Evolutionary conservation across 139 green algal species (phyloP), one percentile per base, ranked within the genome.

Genomic region (Chlorella sorokiniana): DNA sequence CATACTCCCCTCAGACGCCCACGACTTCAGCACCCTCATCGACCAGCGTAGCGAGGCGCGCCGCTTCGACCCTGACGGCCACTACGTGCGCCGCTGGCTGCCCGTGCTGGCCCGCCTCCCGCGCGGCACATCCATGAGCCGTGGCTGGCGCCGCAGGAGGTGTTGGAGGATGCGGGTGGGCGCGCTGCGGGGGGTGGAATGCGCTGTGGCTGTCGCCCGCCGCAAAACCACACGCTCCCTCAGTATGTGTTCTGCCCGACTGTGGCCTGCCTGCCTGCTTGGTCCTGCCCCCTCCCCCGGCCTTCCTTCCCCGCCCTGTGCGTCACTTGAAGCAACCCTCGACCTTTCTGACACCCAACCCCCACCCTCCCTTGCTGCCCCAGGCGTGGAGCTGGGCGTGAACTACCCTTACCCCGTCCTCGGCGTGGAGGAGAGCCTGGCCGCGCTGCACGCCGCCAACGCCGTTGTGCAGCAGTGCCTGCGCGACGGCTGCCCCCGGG

Each of bases 11-110:
- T 0, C 67, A 75, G 84, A 98, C 84, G 94, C 89, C 16, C 78
- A 83, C 78, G 78, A 83, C n/a, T 83, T 83, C 67, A 70, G 69
- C 76, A 91, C 94, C 85, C 92, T 97, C 83, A 88, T 97, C 20
- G 88, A 98, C 80, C 71, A 94, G 42, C 81, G 88, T 54, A 63
- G 45, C 42, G 93, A 97, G 86, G 74, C 77, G 38, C 64, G 74
- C 61, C 75, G 69, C 6, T 94, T 90, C 69, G 95, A 99, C 85
- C 93, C 94, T 3, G 86, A 96, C 38, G 96, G 96, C 54, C 81
- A 94, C 67, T 98, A 96, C 82, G 91, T 98, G 65, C 90, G 95
- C 29, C 85, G 91, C 63, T 98, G 96, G 96, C 74, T 98, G 76
- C 95, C 96, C 4, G 90, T 90, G 61, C 90, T 97, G 68, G 87